phyloP scores from a whole-genome alignment of 2,329 filamentous ascomycete genomes.

The Furcasterigmium sp. region DNA sequence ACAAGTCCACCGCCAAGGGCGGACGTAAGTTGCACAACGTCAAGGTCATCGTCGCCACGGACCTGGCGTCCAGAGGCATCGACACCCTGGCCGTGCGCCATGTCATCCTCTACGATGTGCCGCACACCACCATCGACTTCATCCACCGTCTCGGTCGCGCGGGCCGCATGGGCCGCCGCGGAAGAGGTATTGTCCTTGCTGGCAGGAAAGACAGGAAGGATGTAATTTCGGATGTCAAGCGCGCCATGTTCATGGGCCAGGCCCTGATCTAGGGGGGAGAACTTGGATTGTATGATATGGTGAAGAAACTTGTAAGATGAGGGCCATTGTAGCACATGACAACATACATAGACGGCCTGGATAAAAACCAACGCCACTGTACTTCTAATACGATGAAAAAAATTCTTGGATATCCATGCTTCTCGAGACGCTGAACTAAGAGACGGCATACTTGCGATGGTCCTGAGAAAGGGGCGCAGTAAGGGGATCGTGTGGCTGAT shows the following conservation, averaged over 20 bases:
- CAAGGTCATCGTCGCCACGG: slow-evolving; percentile 90
- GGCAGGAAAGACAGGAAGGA: slow-evolving; percentile 86
- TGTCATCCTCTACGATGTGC: slow-evolving; percentile 95
- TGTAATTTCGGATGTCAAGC: slow-evolving; percentile 84
- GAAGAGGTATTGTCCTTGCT: slow-evolving; percentile 83
- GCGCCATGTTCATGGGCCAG: slow-evolving; percentile 80
- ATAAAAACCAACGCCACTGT: too few relatives aligned
- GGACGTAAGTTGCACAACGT: slow-evolving; percentile 63
- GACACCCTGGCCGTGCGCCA: slow-evolving; percentile 88
- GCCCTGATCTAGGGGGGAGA: slow-evolving; percentile 57
- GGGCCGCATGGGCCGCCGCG: slow-evolving; percentile 86
- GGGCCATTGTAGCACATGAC: background rate
- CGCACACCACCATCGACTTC: slow-evolving; percentile 95
- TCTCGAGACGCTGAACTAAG: too few relatives aligned
- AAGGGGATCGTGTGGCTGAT: too few relatives aligned
- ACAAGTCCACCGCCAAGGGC: slow-evolving; percentile 22
- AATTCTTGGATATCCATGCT: too few relatives aligned
- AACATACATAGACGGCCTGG: too few relatives aligned
- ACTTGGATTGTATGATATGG: slow-evolving; percentile 3
- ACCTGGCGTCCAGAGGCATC: slow-evolving; percentile 87
- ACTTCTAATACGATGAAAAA: too few relatives aligned
- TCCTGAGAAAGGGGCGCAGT: too few relatives aligned
- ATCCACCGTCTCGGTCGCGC: slow-evolving; percentile 92
- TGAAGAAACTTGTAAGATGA: background rate
- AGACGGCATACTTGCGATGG: too few relatives aligned